These are phyloP conservation scores for Rutstroemia sp. DNA, from an alignment of 2,329 filamentous ascomycete genomes.

Conservation along the genomic window DNA sequence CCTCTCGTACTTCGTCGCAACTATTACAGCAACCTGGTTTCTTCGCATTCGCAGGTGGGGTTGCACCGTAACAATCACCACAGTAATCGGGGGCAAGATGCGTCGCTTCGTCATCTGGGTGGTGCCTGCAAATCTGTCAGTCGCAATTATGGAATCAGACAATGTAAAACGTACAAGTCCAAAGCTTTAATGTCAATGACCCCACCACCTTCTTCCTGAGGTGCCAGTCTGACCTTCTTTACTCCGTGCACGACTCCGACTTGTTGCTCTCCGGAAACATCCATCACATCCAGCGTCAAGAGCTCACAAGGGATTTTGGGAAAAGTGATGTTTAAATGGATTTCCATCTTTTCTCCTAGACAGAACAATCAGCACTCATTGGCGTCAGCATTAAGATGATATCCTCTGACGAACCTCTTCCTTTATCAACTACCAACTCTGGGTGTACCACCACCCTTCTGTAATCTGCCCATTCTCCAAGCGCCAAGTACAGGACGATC, in stretches of 20 bases:
- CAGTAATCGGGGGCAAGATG: conserved; percentile 92
- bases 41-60: conserved; percentile 57
- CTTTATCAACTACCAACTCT: conserved; percentile 93
- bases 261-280: conserved; percentile 95
- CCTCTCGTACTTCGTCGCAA: conserved; percentile 92
- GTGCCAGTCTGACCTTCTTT: conserved; percentile 76
- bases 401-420: conserved; percentile 57
- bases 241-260: conserved; percentile 89
- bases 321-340: conserved; percentile 95
- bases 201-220: conserved; percentile 65
- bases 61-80: conserved; percentile 85
- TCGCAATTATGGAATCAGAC: conserved; percentile 13
- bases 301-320: conserved; percentile 91
- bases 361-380: neutral
- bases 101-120: conserved; percentile 53
- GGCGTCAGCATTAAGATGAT: neutral
- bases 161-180: conserved; percentile 44
- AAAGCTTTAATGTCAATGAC: conserved; percentile 66
- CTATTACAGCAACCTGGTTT: conserved; percentile 95
- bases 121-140: conserved; percentile 43
- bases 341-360: conserved; percentile 96
- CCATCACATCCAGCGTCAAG: conserved; percentile 96
- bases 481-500: conserved; percentile 79
- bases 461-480: conserved; percentile 96
- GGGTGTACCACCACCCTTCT: conserved; percentile 78